A percentile compares a stretch with the other conserved stretches of the same genome.
Conservation (phyloP, 352 stramenopile genomes). For the Pythium brassicae region DNA sequence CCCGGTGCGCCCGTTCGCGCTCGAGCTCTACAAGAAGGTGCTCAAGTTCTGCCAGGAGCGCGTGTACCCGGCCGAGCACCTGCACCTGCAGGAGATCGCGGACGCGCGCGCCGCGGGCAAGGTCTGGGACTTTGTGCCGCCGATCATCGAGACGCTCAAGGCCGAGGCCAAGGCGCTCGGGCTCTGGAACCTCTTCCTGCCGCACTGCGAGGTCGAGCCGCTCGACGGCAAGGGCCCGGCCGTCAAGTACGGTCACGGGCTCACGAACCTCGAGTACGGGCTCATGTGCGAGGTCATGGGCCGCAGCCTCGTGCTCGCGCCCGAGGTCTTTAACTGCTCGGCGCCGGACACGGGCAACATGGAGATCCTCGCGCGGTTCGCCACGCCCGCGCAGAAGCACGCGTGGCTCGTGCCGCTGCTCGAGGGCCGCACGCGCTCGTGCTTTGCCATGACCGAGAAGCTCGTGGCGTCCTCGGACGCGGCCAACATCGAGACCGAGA, state of each 20-base stretch:
- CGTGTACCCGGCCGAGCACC: conserved; percentile 88
- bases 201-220: conserved; percentile 43
- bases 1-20: conserved; percentile 71
- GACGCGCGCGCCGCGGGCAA: conserved; percentile 43
- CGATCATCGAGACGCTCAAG: conserved; percentile 90
- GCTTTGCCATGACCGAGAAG: conserved; percentile 98
- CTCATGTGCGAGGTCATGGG: conserved; percentile 96
- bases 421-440: conserved; percentile 90
- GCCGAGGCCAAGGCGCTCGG: conserved; percentile 83
- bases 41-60: conserved; percentile 85
- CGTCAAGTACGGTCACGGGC: conserved; percentile 60
- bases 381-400: conserved; percentile 89
- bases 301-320: conserved; percentile 78
- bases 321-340: conserved; percentile 96
- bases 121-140: conserved; percentile 82
- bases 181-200: conserved; percentile 97
- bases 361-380: conserved; percentile 95
- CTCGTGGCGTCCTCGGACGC: conserved; percentile 94
- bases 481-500: conserved; percentile 92
- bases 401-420: conserved; percentile 92
- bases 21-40: conserved; percentile 81
- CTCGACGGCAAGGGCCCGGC: conserved; percentile 35
- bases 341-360: conserved; percentile 98
- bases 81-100: conserved; percentile 77
- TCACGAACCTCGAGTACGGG: conserved; percentile 93